Evolutionary conservation across 2,329 filamentous ascomycete species (phyloP).

Genomic region (Phialocephala subalpina): DNA sequence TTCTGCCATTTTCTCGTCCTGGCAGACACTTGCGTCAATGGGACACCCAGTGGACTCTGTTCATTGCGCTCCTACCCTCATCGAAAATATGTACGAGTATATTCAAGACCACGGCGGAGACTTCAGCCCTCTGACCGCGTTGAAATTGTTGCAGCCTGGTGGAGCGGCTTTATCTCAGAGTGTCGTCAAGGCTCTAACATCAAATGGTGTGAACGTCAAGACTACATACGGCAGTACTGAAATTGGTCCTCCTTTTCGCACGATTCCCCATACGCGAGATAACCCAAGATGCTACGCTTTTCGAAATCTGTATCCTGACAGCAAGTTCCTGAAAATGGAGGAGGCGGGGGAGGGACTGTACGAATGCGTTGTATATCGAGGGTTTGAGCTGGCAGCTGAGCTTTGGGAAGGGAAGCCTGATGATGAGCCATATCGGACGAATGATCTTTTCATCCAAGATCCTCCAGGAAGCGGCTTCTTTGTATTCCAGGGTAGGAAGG

Average conservation of each 20-base stretch:
- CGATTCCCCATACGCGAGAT: constrained; percentile 40
- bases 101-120: constrained; percentile 37
- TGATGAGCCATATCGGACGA: constrained; percentile 42
- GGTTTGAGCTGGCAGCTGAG: constrained; percentile 45
- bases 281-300: constrained; percentile 42
- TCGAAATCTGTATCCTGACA: constrained; percentile 41
- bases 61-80: constrained; percentile 44
- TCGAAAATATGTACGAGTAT: constrained; percentile 44
- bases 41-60: constrained; percentile 41
- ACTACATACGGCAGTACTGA: constrained; percentile 46
- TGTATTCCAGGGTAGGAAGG: constrained; percentile 42
- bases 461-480: constrained; percentile 42
- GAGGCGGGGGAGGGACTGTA: constrained; percentile 41
- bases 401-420: constrained; percentile 39
- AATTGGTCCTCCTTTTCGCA: constrained; percentile 44
- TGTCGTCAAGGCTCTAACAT: constrained; percentile 37
- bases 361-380: constrained; percentile 44
- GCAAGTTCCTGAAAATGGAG: constrained; percentile 41
- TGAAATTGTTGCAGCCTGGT: constrained; percentile 45
- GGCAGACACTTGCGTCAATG: constrained; percentile 38
- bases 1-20: constrained; percentile 38
- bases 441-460: constrained; percentile 44
- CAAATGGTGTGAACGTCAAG: constrained; percentile 44
- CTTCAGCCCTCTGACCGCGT: constrained; percentile 38
- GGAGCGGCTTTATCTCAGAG: constrained; percentile 41